phyloP scores from a whole-genome alignment of 176 grass and related monocot species.

The Lolium perenne region DNA sequence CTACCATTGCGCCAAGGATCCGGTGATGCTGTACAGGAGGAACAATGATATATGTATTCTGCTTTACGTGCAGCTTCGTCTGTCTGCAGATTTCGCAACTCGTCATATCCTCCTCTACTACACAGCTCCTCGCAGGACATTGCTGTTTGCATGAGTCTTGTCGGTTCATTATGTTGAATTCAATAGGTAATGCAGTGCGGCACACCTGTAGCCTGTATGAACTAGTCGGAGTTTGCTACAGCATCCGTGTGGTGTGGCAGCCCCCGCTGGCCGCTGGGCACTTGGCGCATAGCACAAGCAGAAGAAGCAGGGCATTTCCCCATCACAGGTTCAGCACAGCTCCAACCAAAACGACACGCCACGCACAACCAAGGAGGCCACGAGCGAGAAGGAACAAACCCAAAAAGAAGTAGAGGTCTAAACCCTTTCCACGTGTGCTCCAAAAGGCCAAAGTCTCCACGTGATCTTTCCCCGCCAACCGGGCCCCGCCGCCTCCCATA shows the following conservation, averaged over 20 bases:
- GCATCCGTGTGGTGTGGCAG: too few species aligned
- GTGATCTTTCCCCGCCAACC: neutral
- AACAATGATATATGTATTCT: too few species aligned
- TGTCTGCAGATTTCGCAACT: too few species aligned
- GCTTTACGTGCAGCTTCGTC: too few species aligned
- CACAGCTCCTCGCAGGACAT: too few species aligned
- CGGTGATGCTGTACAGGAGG: neutral
- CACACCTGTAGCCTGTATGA: too few species aligned
- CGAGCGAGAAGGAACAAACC: neutral
- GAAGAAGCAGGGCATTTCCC: neutral
- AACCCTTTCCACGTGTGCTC: neutral
- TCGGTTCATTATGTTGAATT: too few species aligned
- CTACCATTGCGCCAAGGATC: slow-evolving; percentile 99
- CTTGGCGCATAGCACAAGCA: neutral
- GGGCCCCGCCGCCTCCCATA: neutral
- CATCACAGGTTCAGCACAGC: neutral
- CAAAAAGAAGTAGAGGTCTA: slow-evolving; percentile 10
- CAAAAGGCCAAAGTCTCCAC: neutral
- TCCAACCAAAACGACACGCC: neutral
- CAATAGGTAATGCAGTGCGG: too few species aligned
- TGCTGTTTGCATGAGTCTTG: too few species aligned
- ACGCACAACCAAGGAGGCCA: neutral
- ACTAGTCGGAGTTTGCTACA: too few species aligned
- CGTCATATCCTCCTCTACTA: too few species aligned
- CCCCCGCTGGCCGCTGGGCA: too few species aligned